Evolutionary conservation across 768 basidiomycete genomes (phyloP), one percentile per base, ranked within the genome.

Genomic region (Gelatoporia subvermispora): DNA sequence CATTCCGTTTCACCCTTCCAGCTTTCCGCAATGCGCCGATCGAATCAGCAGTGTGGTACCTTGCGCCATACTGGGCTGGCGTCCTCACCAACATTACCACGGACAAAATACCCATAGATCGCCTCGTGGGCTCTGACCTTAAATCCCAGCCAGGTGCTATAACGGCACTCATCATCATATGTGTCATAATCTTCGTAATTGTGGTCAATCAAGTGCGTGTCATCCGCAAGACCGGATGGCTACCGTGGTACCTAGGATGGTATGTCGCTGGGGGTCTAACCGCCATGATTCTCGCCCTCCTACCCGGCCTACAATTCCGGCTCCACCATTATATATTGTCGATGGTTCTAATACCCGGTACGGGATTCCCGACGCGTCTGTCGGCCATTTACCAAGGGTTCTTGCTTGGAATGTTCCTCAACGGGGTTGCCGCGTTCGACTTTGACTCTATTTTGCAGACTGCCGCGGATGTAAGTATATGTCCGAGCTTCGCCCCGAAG

Each of bases 301-400:
- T 93, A 16, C 89, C 90, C 9, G 82, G 78, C 4, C 62, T 92
- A 41, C 65, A 78, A 43, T 69, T 91, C 38, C 77, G 90, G 31
- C 55, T 93, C 20, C 92, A 94, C 58, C 92, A 93, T 63, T 93
- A 93, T 60, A 78, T 93, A 45, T 71, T 87, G 22, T 78, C 84
- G 0, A 84, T 93, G 64, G 72, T 76, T 9, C 72, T 92, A 43
- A 74, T 92, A 24, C 88, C 90, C 25, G 82, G 80, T 4, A 87
- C 86, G 2, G 89, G 78, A 5, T 91, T 91, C 59, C 86, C 89
- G 1, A 93, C 90, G 23, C 76, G 88, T 36, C 70, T 83, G 24
- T 89, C 84, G 8, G 86, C 85, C 0, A 74, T 92, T 41, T 85
- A 85, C 61, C 89, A 92, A 65, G 88, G 84, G 1, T 82, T 92